Percentiles rank a stretch among this genome's conserved stretches.
These are phyloP conservation scores for Dittrichia graveolens DNA, from an alignment of 129 eudicot species.

Conservation along the genomic window DNA sequence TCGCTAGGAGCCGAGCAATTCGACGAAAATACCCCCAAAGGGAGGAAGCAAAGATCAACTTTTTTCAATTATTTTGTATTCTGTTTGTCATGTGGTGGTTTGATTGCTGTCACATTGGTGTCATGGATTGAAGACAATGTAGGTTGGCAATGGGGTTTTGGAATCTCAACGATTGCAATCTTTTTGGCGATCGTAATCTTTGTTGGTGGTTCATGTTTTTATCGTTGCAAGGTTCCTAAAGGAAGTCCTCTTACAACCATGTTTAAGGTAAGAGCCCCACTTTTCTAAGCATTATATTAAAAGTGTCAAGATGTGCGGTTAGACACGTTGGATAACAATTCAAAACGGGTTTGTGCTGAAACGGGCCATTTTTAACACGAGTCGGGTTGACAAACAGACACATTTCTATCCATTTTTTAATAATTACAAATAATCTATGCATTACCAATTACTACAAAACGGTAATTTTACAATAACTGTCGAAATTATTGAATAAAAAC, in stretches of 20 bases:
- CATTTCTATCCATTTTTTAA: too few species aligned
- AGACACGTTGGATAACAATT: neutral
- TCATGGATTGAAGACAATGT: conserved; percentile 86
- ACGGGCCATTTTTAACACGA: too few species aligned
- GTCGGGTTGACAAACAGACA: neutral
- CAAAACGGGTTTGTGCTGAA: neutral
- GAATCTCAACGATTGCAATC: conserved; percentile 58
- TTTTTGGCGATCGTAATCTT: conserved; percentile 60
- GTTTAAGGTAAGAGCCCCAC: conserved; percentile 51
- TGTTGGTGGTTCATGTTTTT: conserved; percentile 55
- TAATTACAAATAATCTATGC: too few species aligned
- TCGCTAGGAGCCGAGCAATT: conserved; percentile 88
- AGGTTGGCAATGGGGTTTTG: conserved; percentile 96
- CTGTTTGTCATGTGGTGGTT: conserved; percentile 65
- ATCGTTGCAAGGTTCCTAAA: conserved; percentile 66
- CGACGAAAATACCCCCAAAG: conserved; percentile 60
- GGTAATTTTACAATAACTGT: too few species aligned
- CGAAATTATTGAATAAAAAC: neutral
- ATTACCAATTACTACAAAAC: too few species aligned
- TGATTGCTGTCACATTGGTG: conserved; percentile 77
- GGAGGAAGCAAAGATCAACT: conserved; percentile 79
- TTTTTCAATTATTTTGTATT: conserved; percentile 81
- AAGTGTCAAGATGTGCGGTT: too few species aligned
- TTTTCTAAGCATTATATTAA: neutral
- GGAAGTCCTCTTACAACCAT: conserved; percentile 89